A percentile compares a stretch with the other conserved stretches of the same genome.
Evolutionary conservation across 2,329 filamentous ascomycete species (phyloP).

Genomic region (Orbilia brochopaga): DNA sequence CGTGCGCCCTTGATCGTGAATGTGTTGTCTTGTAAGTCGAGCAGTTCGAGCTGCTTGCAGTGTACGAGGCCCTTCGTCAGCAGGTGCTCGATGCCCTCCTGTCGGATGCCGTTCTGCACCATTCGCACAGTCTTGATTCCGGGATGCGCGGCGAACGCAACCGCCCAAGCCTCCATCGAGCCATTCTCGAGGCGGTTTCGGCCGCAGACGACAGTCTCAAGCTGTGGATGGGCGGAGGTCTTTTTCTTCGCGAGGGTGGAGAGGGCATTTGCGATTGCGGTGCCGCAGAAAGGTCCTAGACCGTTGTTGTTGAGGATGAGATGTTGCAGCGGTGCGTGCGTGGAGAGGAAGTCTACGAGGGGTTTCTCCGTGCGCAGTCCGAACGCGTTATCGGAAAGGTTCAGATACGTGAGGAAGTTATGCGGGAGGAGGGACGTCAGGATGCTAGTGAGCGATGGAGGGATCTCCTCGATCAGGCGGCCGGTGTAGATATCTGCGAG

Average conservation of each 20-base stretch:
- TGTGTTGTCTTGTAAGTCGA: constrained; percentile 97
- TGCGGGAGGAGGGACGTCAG: constrained; percentile 86
- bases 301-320: constrained; percentile 98
- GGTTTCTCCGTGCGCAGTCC: constrained; percentile 93
- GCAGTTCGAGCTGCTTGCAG: constrained; percentile 70
- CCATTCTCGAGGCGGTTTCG: constrained; percentile 95
- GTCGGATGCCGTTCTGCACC: constrained; percentile 96
- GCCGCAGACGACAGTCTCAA: constrained; percentile 97
- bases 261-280: constrained; percentile 85
- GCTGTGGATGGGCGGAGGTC: constrained; percentile 72
- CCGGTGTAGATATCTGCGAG: constrained; percentile 98
- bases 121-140: constrained; percentile 88
- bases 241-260: constrained; percentile 83
- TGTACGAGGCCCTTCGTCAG: constrained; percentile 78
- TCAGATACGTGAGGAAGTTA: constrained; percentile 84
- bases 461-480: constrained; percentile 90
- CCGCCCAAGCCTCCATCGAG: constrained; percentile 94
- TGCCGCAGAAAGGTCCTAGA: constrained; percentile 87
- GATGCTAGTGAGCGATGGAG: constrained; percentile 81
- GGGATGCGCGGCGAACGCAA: constrained; percentile 79
- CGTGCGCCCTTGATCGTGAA: constrained; percentile 82
- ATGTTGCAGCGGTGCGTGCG: constrained; percentile 88
- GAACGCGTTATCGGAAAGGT: constrained; percentile 97
- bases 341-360: constrained; percentile 85
- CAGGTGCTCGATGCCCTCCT: constrained; percentile 85